These are phyloP conservation scores for Nitzschia inconspicua DNA, from an alignment of 108 stramenopile species.

Conservation along the genomic window DNA sequence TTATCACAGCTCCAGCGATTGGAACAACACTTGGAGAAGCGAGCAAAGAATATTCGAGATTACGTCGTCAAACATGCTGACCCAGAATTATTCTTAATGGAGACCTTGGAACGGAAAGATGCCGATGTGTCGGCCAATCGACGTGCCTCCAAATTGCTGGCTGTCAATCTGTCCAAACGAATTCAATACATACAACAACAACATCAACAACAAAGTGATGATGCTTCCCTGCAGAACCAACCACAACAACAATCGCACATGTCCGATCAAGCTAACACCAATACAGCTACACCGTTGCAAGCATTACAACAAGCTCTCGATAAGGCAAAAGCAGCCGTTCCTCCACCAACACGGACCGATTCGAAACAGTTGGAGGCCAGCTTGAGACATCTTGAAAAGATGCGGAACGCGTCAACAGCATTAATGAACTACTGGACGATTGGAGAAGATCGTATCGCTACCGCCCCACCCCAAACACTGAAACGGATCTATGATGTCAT, in stretches of 20 bases:
- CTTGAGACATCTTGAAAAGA: conserved; percentile 45
- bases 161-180: conserved; percentile 9
- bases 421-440: conserved; percentile 31
- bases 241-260: not conserved
- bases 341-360: conserved; percentile 42
- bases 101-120: conserved; percentile 50
- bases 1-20: conserved; percentile 35
- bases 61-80: conserved; percentile 70
- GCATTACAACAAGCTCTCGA: conserved; percentile 31
- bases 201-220: not conserved
- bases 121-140: conserved; percentile 13
- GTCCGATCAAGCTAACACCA: conserved; percentile 1
- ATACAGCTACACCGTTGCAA: conserved; percentile 5
- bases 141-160: conserved; percentile 23
- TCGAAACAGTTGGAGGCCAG: conserved; percentile 23
- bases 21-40: conserved; percentile 47
- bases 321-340: conserved; percentile 36
- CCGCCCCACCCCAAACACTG: conserved; percentile 26
- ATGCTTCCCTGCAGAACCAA: not conserved
- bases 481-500: conserved; percentile 30
- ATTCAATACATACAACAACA: conserved; percentile 20
- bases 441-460: conserved; percentile 23
- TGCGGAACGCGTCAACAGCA: conserved; percentile 43
- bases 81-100: conserved; percentile 60
- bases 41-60: conserved; percentile 62